A percentile compares a stretch with the other conserved stretches of the same genome.
phyloP scores from a whole-genome alignment of 2,329 filamentous ascomycete species.

The Claviceps monticola region DNA sequence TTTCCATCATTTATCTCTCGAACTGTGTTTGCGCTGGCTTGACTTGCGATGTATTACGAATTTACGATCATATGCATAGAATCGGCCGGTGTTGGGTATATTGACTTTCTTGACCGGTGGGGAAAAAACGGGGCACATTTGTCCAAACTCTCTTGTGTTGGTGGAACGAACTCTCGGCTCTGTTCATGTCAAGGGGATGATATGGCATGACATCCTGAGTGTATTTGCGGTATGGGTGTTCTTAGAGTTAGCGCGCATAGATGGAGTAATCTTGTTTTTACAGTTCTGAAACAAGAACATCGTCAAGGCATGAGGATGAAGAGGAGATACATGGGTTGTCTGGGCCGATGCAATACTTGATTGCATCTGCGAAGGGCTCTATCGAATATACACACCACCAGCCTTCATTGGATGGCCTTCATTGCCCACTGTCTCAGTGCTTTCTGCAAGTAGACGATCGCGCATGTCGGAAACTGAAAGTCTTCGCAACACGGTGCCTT shows the following conservation, averaged over 20 bases:
- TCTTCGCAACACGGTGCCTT: no score
- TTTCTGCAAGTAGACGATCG: not conserved
- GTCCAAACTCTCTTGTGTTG: not conserved
- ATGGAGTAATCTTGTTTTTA: not conserved
- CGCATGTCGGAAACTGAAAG: not conserved
- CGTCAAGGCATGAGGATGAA: not conserved
- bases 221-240: not conserved
- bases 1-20: not conserved
- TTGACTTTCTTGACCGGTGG: not conserved
- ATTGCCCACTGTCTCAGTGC: not conserved
- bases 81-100: not conserved
- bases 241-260: not conserved
- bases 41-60: constrained; percentile 2
- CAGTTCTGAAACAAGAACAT: not conserved
- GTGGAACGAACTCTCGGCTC: not conserved
- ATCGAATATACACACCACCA: not conserved
- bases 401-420: not conserved
- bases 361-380: not conserved
- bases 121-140: not conserved
- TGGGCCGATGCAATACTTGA: not conserved
- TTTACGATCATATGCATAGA: not conserved
- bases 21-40: not conserved
- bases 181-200: no score
- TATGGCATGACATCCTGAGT: not conserved
- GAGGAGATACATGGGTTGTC: not conserved